phyloP scores from a whole-genome alignment of 306 rosid species.

The Pterocarpus santalinus region DNA sequence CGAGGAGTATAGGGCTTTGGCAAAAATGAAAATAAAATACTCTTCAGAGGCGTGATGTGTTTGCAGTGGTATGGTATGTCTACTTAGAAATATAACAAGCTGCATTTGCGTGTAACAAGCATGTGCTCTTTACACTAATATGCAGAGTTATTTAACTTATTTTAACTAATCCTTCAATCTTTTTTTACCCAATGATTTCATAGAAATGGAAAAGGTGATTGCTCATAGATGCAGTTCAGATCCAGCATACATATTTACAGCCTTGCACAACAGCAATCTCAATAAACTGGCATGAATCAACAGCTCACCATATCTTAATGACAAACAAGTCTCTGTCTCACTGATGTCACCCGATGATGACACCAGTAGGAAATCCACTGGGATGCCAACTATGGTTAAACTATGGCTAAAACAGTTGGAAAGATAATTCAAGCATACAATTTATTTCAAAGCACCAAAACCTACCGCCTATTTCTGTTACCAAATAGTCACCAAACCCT shows the following conservation, averaged over 20 bases:
- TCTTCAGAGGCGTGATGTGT: neutral
- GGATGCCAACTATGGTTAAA: constrained; percentile 4
- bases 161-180: constrained; percentile 7
- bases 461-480: constrained; percentile 14
- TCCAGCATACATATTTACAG: constrained; percentile 31
- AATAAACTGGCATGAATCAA: constrained; percentile 23
- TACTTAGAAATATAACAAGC: constrained; percentile 3
- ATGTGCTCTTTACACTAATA: constrained; percentile 29
- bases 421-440: neutral
- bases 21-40: neutral
- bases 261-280: constrained; percentile 25
- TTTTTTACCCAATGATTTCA: constrained; percentile 17
- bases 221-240: constrained; percentile 36
- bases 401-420: constrained; percentile 9
- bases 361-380: constrained; percentile 5
- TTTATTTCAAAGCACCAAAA: constrained; percentile 28
- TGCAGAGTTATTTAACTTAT: constrained; percentile 6
- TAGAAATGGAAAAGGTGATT: neutral
- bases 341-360: constrained; percentile 21
- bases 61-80: constrained; percentile 4
- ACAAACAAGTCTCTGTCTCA: constrained; percentile 1
- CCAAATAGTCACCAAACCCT: constrained; percentile 25
- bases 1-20: constrained; percentile 5
- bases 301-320: neutral
- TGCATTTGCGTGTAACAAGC: neutral